Percentiles rank a stretch among this genome's conserved stretches.
phyloP scores from a whole-genome alignment of 2,329 filamentous ascomycete genomes.

The Stachybotrys elegans region DNA sequence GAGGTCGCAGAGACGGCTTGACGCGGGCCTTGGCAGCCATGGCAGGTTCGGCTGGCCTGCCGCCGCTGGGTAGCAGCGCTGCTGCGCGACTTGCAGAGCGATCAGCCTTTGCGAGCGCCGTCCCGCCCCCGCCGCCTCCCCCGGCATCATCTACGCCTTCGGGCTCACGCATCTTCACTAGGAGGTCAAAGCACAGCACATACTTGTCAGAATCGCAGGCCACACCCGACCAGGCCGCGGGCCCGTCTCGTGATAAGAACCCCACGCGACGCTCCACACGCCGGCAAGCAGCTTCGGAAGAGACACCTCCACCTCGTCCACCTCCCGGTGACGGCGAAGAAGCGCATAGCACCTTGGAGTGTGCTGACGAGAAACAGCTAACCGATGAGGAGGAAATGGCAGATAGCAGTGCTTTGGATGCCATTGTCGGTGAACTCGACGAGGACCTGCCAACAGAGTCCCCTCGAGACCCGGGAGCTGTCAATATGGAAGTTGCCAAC shows the following conservation, averaged over 20 bases:
- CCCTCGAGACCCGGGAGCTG: slow-evolving; percentile 69
- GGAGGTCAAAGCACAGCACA: slow-evolving; percentile 42
- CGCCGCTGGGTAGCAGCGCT: slow-evolving; percentile 42
- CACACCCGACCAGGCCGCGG: slow-evolving; percentile 40
- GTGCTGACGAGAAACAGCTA: slow-evolving; percentile 84
- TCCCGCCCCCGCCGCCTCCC: slow-evolving; percentile 31
- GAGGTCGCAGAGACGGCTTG: slow-evolving; percentile 58
- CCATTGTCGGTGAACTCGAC: slow-evolving; percentile 86
- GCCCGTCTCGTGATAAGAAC: slow-evolving; percentile 52
- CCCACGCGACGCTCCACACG: slow-evolving; percentile 58
- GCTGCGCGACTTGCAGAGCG: slow-evolving; percentile 40
- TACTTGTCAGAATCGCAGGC: slow-evolving; percentile 34
- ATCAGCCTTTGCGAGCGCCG: slow-evolving; percentile 29
- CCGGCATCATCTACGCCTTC: slow-evolving; percentile 33
- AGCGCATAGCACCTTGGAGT: slow-evolving; percentile 72
- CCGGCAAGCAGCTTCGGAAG: slow-evolving; percentile 48
- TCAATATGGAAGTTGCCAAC: slow-evolving; percentile 84
- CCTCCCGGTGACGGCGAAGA: slow-evolving; percentile 56
- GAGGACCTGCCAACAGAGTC: slow-evolving; percentile 71
- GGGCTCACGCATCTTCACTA: slow-evolving; percentile 33
- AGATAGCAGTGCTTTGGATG: slow-evolving; percentile 66
- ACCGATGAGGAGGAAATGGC: slow-evolving; percentile 66
- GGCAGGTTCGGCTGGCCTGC: slow-evolving; percentile 63
- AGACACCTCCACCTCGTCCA: slow-evolving; percentile 44
- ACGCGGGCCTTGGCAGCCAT: slow-evolving; percentile 70